Base-by-base conservation (phyloP, 306 rosid species). In the Cicer bijugum region DNA sequence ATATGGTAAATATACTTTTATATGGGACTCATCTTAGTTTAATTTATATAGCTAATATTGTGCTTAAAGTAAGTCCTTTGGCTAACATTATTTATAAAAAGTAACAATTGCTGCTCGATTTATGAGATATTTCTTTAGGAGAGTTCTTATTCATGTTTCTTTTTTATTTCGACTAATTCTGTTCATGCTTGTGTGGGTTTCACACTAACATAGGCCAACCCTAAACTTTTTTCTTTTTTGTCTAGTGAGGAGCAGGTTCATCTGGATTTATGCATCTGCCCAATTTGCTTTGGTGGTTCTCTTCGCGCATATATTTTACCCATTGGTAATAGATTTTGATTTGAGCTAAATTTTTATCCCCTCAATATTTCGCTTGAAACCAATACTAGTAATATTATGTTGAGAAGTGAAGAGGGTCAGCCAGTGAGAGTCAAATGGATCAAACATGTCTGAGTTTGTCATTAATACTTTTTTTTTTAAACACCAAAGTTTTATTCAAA, bases 201-300 rank as follows among this genome's bases (percentile, higher is more conserved):
- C 58, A 28, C 35, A 53, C 35, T 53, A 14, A 44, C 51, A 63
- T 10, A 15, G 37, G 56, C 47, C 9, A 46, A 43, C 15, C 42
- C 79, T 82, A 55, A 3, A 81, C 82, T 6, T 9, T 23, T 52
- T 60, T 12, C 16, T 61, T 44, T 35, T 68, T 28, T 78, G 78
- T 87, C 61, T 58, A 94, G 99, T 91, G 90, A 82, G 80, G 69
- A 83, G 87, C 86, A 87, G 82, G 87, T 94, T 82, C 78, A 78
- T 84, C 77, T 94, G 99, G 99, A 79, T 90, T 23, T 94, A 91
- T 64, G 96, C 99, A 20, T 82, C 93, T 12, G 69, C 72, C 62
- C 99, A 94, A 52, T 91, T 90, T 72, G 83, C 83, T 45, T 78
- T 91, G 88, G 96, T 94, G 88, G 96, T 91, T 71, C 68, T 91